Evolutionary conservation across 176 grass and related monocot species (phyloP), one percentile per base, ranked within the genome.

Genomic region (Thalia dealbata): DNA sequence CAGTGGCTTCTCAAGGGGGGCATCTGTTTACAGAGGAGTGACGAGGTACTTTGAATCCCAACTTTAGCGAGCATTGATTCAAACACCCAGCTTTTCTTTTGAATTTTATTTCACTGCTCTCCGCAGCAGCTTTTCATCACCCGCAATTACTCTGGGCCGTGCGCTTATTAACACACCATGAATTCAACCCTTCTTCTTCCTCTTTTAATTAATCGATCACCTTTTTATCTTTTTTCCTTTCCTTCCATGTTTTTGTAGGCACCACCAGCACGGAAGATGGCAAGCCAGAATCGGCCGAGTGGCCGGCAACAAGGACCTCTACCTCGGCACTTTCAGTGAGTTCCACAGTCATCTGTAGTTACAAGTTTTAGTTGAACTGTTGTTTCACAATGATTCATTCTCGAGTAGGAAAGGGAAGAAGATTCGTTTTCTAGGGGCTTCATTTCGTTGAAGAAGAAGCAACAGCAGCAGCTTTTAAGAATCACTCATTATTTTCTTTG

Each of bases 271-370:
- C 81, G 92, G 92, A 38, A 87, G 92, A 58, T 96, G 92, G 92
- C 92, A 96, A 67, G 92, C 92, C 66, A 96, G 92, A 79, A 96
- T 96, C 73, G 92, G 92, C 27, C 85, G 92, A 73, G 92, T 96
- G 46, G 92, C 92, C 18, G 92, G 92, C 72, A 96, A 96, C 85
- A 96, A 96, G 84, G 92, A 96, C 78, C 19, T 96, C 50, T 96
- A 96, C 65, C 92, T 96, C 60, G 92, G 92, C 59, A 96, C 92
- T 0, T 96, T 96, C 88, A 91, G 92, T 96, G 80, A 96, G 88
- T 84, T 71, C 32, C 50, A n/a, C n/a, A n/a, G n/a, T n/a, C n/a
- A n/a, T n/a, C n/a, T n/a, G n/a, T n/a, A n/a, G n/a, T n/a, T n/a
- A n/a, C n/a, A n/a, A n/a, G n/a, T n/a, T n/a, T n/a, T n/a, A n/a